phyloP scores from a whole-genome alignment of 257 asterid species.

The Handroanthus guayacan region DNA sequence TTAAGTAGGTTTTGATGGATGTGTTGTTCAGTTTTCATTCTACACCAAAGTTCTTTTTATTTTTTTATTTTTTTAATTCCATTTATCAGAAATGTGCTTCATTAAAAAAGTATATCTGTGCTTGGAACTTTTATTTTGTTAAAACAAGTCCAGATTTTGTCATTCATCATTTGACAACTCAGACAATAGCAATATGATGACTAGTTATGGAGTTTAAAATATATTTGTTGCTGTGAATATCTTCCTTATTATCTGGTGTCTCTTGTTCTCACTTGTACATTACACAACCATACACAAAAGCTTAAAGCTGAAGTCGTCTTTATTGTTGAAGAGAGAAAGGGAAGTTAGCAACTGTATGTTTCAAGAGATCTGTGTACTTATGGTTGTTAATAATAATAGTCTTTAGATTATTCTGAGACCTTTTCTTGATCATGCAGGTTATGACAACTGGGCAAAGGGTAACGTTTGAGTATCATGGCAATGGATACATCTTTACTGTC shows the following conservation, averaged over 20 bases:
- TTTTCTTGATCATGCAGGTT: conserved; percentile 55
- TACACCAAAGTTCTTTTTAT: not conserved
- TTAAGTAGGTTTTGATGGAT: not conserved
- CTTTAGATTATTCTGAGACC: conserved; percentile 17
- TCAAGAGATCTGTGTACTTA: not conserved
- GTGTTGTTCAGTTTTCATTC: conserved; percentile 18
- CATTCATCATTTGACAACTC: conserved; percentile 16
- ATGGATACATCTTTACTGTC: conserved; percentile 79
- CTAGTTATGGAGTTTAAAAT: conserved; percentile 19
- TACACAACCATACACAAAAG: not conserved
- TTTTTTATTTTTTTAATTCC: conserved; percentile 1
- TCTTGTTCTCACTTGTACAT: conserved; percentile 24
- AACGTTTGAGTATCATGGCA: conserved; percentile 90
- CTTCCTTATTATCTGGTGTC: conserved; percentile 14
- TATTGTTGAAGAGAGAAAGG: not conserved
- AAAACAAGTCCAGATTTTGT: conserved; percentile 14
- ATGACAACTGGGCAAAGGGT: conserved; percentile 91
- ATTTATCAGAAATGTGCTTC: not conserved
- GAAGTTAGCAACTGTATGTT: conserved; percentile 4
- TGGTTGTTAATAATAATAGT: conserved; percentile 15
- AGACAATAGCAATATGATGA: conserved; percentile 18
- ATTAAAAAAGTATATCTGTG: not conserved
- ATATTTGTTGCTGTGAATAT: conserved; percentile 16
- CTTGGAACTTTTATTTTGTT: not conserved
- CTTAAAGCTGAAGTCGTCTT: not conserved